Percentiles rank a stretch among this genome's conserved stretches.
phyloP scores from a whole-genome alignment of 2,329 filamentous ascomycete species.

The Aspergillus costaricaensis region DNA sequence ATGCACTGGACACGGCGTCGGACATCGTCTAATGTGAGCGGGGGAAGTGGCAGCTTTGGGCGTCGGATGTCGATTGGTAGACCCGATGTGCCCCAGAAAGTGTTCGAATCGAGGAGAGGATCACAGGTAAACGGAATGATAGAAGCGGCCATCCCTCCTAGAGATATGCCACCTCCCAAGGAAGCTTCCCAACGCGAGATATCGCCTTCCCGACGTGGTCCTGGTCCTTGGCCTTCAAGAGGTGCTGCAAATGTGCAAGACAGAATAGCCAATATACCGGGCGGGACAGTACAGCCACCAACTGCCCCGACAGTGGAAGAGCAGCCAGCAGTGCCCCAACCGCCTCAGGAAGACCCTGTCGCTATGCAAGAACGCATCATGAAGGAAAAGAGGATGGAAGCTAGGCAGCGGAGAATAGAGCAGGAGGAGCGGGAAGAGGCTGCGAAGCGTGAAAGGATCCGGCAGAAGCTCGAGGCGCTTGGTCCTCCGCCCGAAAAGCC shows the following conservation, averaged over 20 bases:
- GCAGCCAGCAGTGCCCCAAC: constrained; percentile 18
- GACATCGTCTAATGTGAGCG: constrained; percentile 88
- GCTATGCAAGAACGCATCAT: constrained; percentile 62
- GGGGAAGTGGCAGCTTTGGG: constrained; percentile 71
- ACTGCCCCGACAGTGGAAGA: constrained; percentile 21
- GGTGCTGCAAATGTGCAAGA: constrained; percentile 32
- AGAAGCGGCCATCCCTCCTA: constrained; percentile 35
- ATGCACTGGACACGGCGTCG: constrained; percentile 71
- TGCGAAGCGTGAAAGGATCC: constrained; percentile 59
- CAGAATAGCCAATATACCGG: constrained; percentile 23
- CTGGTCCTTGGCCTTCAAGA: constrained; percentile 34
- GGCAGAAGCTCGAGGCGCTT: constrained; percentile 57
- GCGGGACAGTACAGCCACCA: constrained; percentile 22
- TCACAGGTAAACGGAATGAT: constrained; percentile 41
- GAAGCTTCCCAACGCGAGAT: constrained; percentile 24
- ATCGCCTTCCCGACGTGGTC: constrained; percentile 30
- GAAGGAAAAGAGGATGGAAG: constrained; percentile 60
- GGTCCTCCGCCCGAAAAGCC: constrained; percentile 47
- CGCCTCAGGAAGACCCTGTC: constrained; percentile 45
- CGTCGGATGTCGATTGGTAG: constrained; percentile 63
- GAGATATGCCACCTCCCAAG: constrained; percentile 27
- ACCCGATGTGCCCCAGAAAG: constrained; percentile 44
- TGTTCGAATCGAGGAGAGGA: constrained; percentile 42
- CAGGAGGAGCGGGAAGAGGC: constrained; percentile 60
- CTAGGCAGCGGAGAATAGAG: constrained; percentile 55